Evolutionary conservation across 2,329 filamentous ascomycete species (phyloP), one percentile per base, ranked within the genome.

Genomic region (Boeremia exigua): DNA sequence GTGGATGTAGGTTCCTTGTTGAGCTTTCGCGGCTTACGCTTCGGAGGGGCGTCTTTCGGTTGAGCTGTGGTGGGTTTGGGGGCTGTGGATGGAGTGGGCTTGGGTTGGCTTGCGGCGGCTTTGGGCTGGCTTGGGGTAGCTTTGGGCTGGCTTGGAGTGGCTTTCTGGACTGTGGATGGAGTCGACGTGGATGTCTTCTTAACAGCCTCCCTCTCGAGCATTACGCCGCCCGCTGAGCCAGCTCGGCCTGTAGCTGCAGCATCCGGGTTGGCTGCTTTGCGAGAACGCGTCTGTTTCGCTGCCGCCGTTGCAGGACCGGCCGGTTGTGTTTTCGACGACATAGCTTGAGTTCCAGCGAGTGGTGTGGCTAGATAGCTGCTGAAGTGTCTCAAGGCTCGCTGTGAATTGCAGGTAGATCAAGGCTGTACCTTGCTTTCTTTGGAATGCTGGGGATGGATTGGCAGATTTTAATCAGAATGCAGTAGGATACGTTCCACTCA

Each of bases 1-100:
- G 61, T 44, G 5, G 48, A 46, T 5, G 54, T 37, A 2, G 67
- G 63, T 14, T 74, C 71, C 56, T 67, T 70, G 52, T 72, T 74
- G 12, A 75, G 50, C 44, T 75, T 75, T 17, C 73, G 59, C 0
- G 73, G 73, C 36, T 68, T 67, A 33, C 69, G 66, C 17, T 67
- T 61, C 7, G 64, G 61, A 9, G 37, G 27, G 23, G 42, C 27
- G 4, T 27, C 47, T 42, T 52, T 28, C 27, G 14, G 9, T 6
- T 51, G 54, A 40, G 6, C 23, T 34, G 36, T 4, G 6, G 15
- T 7, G 1, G 43, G 6, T 36, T 38, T 38, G 7, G 25, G 10
- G 1, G 33, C 7, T n/a, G 52, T 43, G 12, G 54, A 11, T 23
- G 44, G n/a, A 4, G 30, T 17, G 3, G 34, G 7, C 15, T 34